These are phyloP conservation scores for Phytophthora multivora DNA, from an alignment of 352 stramenopile species.

Conservation along the genomic window DNA sequence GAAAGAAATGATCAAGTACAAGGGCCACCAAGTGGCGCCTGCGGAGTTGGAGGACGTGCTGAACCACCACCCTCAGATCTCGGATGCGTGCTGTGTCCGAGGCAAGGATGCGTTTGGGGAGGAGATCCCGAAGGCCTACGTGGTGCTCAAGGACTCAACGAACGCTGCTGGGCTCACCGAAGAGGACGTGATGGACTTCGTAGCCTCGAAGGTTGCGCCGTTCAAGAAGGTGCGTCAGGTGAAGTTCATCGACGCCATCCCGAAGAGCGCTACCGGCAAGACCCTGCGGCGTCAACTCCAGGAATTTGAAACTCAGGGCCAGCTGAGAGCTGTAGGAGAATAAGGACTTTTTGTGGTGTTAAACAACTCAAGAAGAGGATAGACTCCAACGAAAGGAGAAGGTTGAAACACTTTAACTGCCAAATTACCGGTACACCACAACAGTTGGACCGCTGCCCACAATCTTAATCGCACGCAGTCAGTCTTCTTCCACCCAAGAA, in stretches of 20 bases:
- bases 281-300: slow-evolving; percentile 89
- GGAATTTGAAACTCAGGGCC: slow-evolving; percentile 38
- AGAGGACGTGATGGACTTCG: slow-evolving; percentile 83
- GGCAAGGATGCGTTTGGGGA: slow-evolving; percentile 81
- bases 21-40: slow-evolving; percentile 91
- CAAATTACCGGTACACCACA: no score
- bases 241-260: slow-evolving; percentile 86
- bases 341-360: neutral
- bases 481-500: no score
- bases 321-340: slow-evolving; percentile 26
- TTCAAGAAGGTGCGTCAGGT: slow-evolving; percentile 92
- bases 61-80: slow-evolving; percentile 76
- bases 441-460: no score
- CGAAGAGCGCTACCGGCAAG: slow-evolving; percentile 91
- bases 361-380: no score
- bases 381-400: no score
- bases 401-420: no score
- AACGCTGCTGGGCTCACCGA: slow-evolving; percentile 46
- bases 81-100: slow-evolving; percentile 78
- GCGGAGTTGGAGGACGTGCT: slow-evolving; percentile 93
- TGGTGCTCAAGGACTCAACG: slow-evolving; percentile 72
- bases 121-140: slow-evolving; percentile 89
- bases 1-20: slow-evolving; percentile 97
- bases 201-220: slow-evolving; percentile 76
- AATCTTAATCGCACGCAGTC: no score